These are phyloP conservation scores for Staphylotrichum tortipilum DNA, from an alignment of 495 filamentous ascomycete species.

Conservation along the genomic window DNA sequence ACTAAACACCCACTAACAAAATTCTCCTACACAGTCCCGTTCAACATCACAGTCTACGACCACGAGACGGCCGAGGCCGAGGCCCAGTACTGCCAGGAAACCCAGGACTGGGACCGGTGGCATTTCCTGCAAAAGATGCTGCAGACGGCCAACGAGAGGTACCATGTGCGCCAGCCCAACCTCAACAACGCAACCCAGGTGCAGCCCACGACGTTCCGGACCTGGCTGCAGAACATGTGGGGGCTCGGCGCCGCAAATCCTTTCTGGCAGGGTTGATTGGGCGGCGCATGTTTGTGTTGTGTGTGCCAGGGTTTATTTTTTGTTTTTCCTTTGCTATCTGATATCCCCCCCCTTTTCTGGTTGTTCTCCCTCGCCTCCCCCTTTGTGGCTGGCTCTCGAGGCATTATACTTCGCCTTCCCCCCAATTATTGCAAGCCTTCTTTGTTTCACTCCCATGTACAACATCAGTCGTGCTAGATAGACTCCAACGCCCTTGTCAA, in stretches of 20 bases:
- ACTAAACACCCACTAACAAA: slow-evolving; percentile 6
- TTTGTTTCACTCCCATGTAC: no score
- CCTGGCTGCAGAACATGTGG: slow-evolving; percentile 44
- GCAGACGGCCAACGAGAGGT: slow-evolving; percentile 43
- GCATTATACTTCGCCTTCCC: no score
- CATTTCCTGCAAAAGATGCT: slow-evolving; percentile 38
- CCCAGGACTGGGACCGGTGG: slow-evolving; percentile 29
- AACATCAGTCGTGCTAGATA: no score
- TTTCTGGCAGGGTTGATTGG: no score
- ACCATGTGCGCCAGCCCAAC: slow-evolving; percentile 38
- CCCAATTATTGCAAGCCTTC: no score
- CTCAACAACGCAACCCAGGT: slow-evolving; percentile 35
- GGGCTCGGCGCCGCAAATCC: slow-evolving; percentile 25
- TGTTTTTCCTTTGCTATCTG: no score
- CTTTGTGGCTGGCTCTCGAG: no score
- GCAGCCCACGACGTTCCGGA: slow-evolving; percentile 35
- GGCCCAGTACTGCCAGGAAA: slow-evolving; percentile 31
- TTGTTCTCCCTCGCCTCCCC: no score
- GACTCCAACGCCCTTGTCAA: no score
- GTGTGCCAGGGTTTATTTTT: no score
- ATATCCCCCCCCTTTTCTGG: no score
- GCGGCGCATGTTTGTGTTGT: no score
- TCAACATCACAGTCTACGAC: slow-evolving; percentile 28
- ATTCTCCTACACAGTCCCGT: slow-evolving; percentile 22
- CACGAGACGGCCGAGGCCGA: slow-evolving; percentile 37